These are phyloP conservation scores for Phytophthora podocarpi DNA, from an alignment of 352 stramenopile species.

Conservation along the genomic window DNA sequence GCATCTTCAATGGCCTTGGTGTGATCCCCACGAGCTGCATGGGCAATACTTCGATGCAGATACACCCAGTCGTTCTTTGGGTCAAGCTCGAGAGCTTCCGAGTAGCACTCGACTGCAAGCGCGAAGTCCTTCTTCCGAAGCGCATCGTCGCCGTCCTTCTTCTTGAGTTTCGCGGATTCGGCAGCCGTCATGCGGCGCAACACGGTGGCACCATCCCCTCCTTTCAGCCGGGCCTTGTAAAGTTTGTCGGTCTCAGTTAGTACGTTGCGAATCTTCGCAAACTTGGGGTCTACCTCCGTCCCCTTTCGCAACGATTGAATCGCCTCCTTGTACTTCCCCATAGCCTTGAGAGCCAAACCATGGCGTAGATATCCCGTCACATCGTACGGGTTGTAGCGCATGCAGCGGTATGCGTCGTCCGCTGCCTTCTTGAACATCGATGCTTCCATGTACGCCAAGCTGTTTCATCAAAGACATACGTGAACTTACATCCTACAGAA, in stretches of 20 bases:
- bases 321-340: conserved; percentile 79
- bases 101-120: conserved; percentile 52
- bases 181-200: conserved; percentile 34
- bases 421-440: conserved; percentile 85
- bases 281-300: conserved; percentile 75
- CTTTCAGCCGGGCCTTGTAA: conserved; percentile 24
- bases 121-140: conserved; percentile 58
- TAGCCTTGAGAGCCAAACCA: conserved; percentile 88
- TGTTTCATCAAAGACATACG: conserved; percentile 22
- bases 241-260: conserved; percentile 58
- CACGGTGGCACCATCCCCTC: conserved; percentile 2
- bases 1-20: conserved; percentile 54
- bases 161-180: conserved; percentile 35
- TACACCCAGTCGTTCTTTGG: conserved; percentile 59
- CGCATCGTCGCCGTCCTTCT: conserved; percentile 53
- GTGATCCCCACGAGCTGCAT: conserved; percentile 42
- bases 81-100: conserved; percentile 52
- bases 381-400: conserved; percentile 94
- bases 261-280: conserved; percentile 60
- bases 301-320: conserved; percentile 68
- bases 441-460: conserved; percentile 71
- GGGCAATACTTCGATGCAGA: conserved; percentile 59
- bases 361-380: conserved; percentile 93
- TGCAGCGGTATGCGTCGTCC: conserved; percentile 88
- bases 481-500: not conserved